Percentiles rank a stretch among this genome's conserved stretches.
Conservation (phyloP, 208 protist genomes). For the Leptomonas pyrrhocoris region DNA sequence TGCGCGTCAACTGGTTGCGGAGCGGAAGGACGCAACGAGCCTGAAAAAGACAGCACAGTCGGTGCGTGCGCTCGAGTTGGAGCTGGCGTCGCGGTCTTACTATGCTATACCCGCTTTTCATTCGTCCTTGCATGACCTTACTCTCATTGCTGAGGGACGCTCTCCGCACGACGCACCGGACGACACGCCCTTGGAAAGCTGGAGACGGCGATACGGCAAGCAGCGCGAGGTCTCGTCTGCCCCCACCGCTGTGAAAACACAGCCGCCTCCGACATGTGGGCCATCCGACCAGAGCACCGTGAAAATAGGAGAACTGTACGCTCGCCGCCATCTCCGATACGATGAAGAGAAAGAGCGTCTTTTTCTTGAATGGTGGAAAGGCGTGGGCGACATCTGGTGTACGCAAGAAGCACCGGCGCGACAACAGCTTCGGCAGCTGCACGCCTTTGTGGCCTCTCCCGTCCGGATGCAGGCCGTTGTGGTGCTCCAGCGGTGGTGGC, state of each 20-base stretch:
- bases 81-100: constrained; percentile 19
- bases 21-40: background rate
- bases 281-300: constrained; percentile 12
- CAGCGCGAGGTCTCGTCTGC: background rate
- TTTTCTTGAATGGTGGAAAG: constrained; percentile 20
- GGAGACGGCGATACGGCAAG: background rate
- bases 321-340: constrained; percentile 13
- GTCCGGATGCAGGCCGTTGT: constrained; percentile 47
- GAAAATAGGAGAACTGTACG: constrained; percentile 23
- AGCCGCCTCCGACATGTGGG: too few relatives aligned
- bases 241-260: background rate
- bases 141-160: constrained; percentile 9
- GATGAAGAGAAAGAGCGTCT: constrained; percentile 32
- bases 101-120: constrained; percentile 3
- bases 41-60: constrained; percentile 10
- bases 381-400: constrained; percentile 3
- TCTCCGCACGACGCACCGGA: background rate
- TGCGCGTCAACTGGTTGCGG: background rate
- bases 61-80: constrained; percentile 22
- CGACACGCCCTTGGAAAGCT: background rate
- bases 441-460: constrained; percentile 38
- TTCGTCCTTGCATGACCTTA: constrained; percentile 15
- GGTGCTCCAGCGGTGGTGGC: constrained; percentile 78
- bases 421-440: constrained; percentile 11
- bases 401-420: constrained; percentile 33